Base-by-base conservation (phyloP, 192 early-diverging fungal species). In the Thoreauomyces humboldtii region DNA sequence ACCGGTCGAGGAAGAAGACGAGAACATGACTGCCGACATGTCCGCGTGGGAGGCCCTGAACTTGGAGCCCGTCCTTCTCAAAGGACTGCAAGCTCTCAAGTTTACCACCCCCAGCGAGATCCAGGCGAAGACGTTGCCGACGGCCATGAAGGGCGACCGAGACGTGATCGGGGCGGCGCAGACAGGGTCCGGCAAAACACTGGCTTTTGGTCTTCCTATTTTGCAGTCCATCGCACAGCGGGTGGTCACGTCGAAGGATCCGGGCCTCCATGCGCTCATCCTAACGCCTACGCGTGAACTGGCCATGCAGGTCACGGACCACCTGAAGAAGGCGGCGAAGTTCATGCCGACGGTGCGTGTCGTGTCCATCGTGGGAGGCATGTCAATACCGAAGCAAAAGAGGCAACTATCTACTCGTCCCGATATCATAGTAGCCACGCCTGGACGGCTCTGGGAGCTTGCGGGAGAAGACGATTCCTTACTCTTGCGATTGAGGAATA, bases 141-240 rank as follows among this genome's bases (percentile, higher is more conserved):
- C 79, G n/a, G 84, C 89, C 2, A 67, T 95, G n/a, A 54, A 54
- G 55, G n/a, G 86, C 81, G 25, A 84, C n/a, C 86, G 71, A 42
- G 78, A 98, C 64, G 79, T 97, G 28, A 85, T 98, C 32, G 96
- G 96, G 21, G 90, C 90, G 7, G 94, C 96, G 1, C 92, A 94
- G 63, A 98, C 96, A 3, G 92, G 95, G 59, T 94, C 92, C 0
- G 93, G 93, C 38, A 96, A 98, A 76, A 98, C 96, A 4, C 75
- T 98, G 51, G 93, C 93, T 0, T 98, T 95, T 78, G 94, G 94
- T 17, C 79, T 98, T 43, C 96, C 96, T 14, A 93, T 98, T 42
- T 63, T 96, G 28, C 87, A 95, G 38, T 82, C 73, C 35, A 68
- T 93, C 29, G 73, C 82, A 15, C 59, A 80, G 14, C 65, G 86